Conservation (phyloP, 2,329 filamentous ascomycete species). For the Paramyrothecium roridum region DNA sequence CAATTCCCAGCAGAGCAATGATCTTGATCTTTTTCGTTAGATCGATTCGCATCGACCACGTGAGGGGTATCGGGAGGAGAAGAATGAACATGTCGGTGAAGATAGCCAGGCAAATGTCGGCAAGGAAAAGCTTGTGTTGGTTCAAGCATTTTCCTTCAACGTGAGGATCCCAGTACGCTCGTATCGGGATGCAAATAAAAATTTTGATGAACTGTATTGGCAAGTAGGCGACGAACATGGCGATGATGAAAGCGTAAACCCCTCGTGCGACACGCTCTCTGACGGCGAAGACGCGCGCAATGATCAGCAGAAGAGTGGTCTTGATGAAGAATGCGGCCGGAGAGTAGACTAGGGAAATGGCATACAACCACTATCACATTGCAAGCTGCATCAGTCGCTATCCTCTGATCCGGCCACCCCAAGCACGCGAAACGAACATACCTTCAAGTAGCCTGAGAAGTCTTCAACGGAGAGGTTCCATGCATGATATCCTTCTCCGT, state of each 20-base stretch:
- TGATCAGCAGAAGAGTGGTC: slow-evolving; percentile 26
- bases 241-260: slow-evolving; percentile 23
- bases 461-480: neutral
- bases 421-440: neutral
- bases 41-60: slow-evolving; percentile 23
- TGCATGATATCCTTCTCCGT: neutral
- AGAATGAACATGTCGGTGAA: slow-evolving; percentile 30
- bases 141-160: slow-evolving; percentile 23
- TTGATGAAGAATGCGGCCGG: slow-evolving; percentile 26
- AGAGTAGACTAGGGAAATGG: slow-evolving; percentile 22
- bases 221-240: slow-evolving; percentile 19
- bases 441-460: neutral
- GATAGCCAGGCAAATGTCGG: slow-evolving; percentile 26
- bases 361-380: slow-evolving; percentile 19
- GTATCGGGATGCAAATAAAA: slow-evolving; percentile 18
- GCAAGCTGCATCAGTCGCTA: neutral
- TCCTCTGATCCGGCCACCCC: no score
- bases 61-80: slow-evolving; percentile 26
- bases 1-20: slow-evolving; percentile 22
- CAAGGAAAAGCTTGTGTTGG: slow-evolving; percentile 25
- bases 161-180: slow-evolving; percentile 16
- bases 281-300: slow-evolving; percentile 25
- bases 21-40: slow-evolving; percentile 28
- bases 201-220: slow-evolving; percentile 23
- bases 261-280: slow-evolving; percentile 15